Base-by-base conservation (phyloP, 2,329 filamentous ascomycete genomes). In the Neonectria coccinea region DNA sequence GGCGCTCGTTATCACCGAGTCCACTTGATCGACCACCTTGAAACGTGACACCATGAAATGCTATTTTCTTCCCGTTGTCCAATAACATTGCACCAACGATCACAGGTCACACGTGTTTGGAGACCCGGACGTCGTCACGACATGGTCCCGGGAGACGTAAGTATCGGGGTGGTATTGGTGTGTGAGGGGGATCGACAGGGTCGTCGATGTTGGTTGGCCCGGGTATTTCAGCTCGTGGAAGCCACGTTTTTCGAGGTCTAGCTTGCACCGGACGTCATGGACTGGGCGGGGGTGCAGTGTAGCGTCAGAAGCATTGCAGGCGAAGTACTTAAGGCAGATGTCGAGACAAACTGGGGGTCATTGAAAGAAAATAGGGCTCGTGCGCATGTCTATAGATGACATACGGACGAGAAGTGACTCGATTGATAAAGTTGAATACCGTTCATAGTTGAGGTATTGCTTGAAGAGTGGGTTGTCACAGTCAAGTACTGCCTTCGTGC, bases 181-280 rank as follows among this genome's bases (percentile, higher is more conserved):
- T 9, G 56, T 16, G 51, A 64, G 56, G 61, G 44, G 51, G 61
- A 64, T 64, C 61, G 61, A 56, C 61, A 64, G 61, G 61, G 61
- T 52, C 51, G 41, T 41, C 16, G 51, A 45, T 51, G 56, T 41
- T 59, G 51, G 56, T 64, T 64, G 61, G 61, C 22, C 36, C 61
- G 61, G 56, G 29, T 59, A 58, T 54, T 47, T 58, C 44, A 36
- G 33, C 44, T 59, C 61, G 22, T 56, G 51, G 27, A 27, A 27
- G 47, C 44, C 56, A 64, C 51, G 61, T 54, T 59, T 53, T 51
- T 27, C 22, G 10, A 16, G 36, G 25, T 44, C 25, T 47, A 48
- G 22, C 47, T 64, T 50, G 56, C 22, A 44, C 61, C 45, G 44
- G 61, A 22, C 45, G 33, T 50, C 51, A 54, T 44, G 12, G 60